Evolutionary conservation across 1,284 basidiomycete genomes (phyloP).

Genomic region (Ustilago tritici): DNA sequence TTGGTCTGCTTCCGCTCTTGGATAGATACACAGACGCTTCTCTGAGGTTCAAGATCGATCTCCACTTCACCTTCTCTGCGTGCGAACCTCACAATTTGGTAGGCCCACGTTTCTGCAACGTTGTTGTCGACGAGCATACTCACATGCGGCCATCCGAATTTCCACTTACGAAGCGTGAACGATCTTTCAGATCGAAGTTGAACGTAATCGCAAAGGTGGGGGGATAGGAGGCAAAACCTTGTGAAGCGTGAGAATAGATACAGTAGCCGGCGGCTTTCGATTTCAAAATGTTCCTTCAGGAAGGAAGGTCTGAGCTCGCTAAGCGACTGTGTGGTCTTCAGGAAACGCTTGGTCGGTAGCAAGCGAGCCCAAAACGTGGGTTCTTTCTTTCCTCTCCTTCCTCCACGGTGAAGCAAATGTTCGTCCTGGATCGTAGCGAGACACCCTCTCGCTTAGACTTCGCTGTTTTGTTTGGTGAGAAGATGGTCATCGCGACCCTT

Average conservation of each 20-base stretch:
- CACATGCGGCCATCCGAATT: not conserved
- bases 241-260: not conserved
- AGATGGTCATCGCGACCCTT: not conserved
- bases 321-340: not conserved
- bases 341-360: not conserved
- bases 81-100: not conserved
- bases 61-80: not conserved
- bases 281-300: not conserved
- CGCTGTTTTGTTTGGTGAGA: not conserved
- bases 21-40: not conserved
- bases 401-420: not conserved
- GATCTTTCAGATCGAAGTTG: not conserved
- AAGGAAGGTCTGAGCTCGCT: not conserved
- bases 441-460: not conserved
- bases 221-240: not conserved
- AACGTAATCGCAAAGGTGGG: not conserved
- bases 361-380: slow-evolving; percentile 5
- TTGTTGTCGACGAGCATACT: not conserved
- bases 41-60: not conserved
- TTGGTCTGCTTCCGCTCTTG: not conserved
- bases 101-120: not conserved
- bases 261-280: slow-evolving; percentile 1
- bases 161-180: not conserved
- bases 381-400: not conserved
- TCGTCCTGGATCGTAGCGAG: not conserved